Conservation (phyloP, 208 protist genomes). For the Trypanosoma conorhini region DNA sequence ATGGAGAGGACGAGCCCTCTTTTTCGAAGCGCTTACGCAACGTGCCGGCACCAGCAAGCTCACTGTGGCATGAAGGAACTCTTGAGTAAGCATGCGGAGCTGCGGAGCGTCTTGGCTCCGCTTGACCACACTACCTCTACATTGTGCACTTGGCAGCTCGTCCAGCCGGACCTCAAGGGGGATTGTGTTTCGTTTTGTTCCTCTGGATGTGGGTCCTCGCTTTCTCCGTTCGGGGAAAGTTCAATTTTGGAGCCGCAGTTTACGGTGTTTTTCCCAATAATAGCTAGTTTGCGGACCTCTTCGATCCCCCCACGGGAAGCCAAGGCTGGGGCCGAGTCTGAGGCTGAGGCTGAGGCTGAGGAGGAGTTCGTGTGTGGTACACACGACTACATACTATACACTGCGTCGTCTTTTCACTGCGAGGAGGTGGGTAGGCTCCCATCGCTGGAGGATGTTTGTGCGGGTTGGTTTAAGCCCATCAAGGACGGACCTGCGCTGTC, state of each 20-base stretch:
- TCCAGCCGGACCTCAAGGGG: background rate
- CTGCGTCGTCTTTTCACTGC: constrained; percentile 2
- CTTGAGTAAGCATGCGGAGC: background rate
- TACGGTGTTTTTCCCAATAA: constrained; percentile 16
- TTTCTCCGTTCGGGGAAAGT: background rate
- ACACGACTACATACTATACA: constrained; percentile 26
- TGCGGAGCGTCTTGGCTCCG: background rate
- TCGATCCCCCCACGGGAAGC: too few relatives aligned
- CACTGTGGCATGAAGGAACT: constrained; percentile 1
- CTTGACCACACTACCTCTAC: background rate
- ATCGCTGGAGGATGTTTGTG: constrained; percentile 1
- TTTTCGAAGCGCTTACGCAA: constrained; percentile 8
- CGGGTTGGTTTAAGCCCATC: background rate
- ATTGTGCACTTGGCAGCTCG: too few relatives aligned
- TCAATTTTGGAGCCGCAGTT: constrained; percentile 22
- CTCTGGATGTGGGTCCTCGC: constrained; percentile 1
- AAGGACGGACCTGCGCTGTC: background rate
- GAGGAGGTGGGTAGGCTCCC: background rate
- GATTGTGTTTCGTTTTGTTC: background rate
- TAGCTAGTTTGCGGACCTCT: background rate
- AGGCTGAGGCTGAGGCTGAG: background rate
- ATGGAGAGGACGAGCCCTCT: background rate
- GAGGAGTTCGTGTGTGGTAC: constrained; percentile 11
- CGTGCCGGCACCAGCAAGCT: background rate
- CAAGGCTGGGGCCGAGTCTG: too few relatives aligned